Conservation (phyloP, 306 rosid genomes). For the Myrica gale region DNA sequence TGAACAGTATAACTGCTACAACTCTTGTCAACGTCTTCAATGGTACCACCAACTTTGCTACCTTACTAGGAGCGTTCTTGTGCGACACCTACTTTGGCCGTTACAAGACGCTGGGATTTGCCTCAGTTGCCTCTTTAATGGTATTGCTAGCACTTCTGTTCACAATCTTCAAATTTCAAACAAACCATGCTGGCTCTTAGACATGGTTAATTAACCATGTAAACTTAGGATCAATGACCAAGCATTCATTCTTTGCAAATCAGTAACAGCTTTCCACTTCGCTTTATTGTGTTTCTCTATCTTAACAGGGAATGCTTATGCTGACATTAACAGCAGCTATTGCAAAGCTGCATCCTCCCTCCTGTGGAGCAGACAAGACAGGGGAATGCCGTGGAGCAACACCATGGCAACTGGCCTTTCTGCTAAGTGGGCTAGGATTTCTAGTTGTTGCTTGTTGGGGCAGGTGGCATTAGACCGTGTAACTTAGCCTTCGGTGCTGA, state of each 20-base stretch:
- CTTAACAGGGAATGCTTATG: neutral
- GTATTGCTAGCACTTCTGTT: neutral
- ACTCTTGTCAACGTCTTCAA: neutral
- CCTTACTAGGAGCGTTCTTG: neutral
- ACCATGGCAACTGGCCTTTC: neutral
- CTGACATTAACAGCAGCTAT: neutral
- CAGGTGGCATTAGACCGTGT: constrained; percentile 1
- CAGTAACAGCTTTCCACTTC: neutral
- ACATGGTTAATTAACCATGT: neutral
- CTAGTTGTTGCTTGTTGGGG: neutral
- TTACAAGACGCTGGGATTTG: neutral
- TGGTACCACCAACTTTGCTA: neutral
- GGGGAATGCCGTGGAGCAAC: neutral
- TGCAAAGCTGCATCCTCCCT: neutral
- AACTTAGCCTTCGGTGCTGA: neutral
- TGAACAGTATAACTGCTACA: neutral
- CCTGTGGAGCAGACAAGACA: neutral
- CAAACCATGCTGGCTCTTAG: neutral
- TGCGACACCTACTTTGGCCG: neutral
- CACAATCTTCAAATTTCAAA: neutral
- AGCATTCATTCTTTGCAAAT: neutral
- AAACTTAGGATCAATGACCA: no score
- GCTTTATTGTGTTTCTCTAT: neutral
- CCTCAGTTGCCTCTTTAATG: neutral
- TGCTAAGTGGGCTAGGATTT: neutral